Conservation (phyloP, 1,284 basidiomycete species). For the Agaricales sp. region DNA sequence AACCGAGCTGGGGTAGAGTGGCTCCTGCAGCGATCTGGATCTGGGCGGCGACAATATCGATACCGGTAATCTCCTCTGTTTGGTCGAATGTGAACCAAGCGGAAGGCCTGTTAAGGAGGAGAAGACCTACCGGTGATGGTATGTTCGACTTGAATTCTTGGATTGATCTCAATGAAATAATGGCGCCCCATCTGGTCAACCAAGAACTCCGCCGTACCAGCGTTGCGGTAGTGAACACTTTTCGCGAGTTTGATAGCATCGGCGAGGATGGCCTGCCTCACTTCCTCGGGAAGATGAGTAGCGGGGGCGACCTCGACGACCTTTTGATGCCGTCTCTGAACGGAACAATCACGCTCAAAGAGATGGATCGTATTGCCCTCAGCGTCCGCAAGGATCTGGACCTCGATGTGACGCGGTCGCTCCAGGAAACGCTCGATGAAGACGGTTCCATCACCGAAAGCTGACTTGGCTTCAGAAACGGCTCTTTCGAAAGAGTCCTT, state of each 20-base stretch:
- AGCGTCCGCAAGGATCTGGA: conserved; percentile 88
- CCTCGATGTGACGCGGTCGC: conserved; percentile 94
- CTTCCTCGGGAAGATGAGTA: conserved; percentile 84
- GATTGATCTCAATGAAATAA: conserved; percentile 99
- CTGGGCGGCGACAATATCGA: conserved; percentile 97
- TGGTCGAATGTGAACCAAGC: conserved; percentile 5
- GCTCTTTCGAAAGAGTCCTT: conserved; percentile 88
- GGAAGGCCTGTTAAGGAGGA: conserved; percentile 6
- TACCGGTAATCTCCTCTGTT: conserved; percentile 94
- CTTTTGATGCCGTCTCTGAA: conserved; percentile 96
- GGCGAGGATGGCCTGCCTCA: conserved; percentile 77
- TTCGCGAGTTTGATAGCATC: conserved; percentile 95
- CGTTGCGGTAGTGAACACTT: conserved; percentile 91
- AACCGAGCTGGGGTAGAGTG: conserved; percentile 88
- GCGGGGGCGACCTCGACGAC: conserved; percentile 99
- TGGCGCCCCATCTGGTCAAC: conserved; percentile 93
- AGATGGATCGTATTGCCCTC: conserved; percentile 93
- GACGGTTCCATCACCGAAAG: conserved; percentile 97
- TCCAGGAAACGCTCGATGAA: conserved; percentile 98
- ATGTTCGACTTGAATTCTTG: conserved; percentile 97
- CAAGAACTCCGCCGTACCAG: conserved; percentile 95
- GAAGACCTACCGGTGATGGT: conserved; percentile 76
- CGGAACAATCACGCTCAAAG: conserved; percentile 98
- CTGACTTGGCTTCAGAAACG: conserved; percentile 89
- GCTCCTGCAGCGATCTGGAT: conserved; percentile 98